Evolutionary conservation across 2,329 filamentous ascomycete genomes (phyloP).

Genomic region (Passalora sequoiae): DNA sequence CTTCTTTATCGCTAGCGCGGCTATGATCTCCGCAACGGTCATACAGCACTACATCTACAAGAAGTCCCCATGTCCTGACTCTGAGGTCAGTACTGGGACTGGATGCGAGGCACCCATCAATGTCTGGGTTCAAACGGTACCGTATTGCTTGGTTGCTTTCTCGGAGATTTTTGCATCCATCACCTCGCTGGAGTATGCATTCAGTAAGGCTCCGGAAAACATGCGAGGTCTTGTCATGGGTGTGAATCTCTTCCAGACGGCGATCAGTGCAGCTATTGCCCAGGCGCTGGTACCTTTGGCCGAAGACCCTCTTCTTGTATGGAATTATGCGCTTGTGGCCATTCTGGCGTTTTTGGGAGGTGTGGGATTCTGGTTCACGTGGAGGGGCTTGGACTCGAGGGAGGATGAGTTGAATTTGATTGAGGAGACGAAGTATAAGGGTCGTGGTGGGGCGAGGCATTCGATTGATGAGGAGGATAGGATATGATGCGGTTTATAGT

Average conservation of each 20-base stretch:
- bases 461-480: background rate
- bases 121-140: constrained; percentile 41
- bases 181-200: constrained; percentile 44
- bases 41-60: constrained; percentile 54
- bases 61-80: constrained; percentile 24
- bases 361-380: constrained; percentile 62
- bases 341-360: constrained; percentile 60
- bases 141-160: constrained; percentile 42
- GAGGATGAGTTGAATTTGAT: constrained; percentile 67
- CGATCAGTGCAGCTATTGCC: constrained; percentile 55
- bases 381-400: constrained; percentile 58
- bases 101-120: constrained; percentile 38
- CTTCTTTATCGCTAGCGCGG: constrained; percentile 49
- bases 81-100: constrained; percentile 17
- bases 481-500: no score
- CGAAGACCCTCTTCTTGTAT: constrained; percentile 60
- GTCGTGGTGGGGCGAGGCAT: constrained; percentile 9
- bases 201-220: constrained; percentile 42
- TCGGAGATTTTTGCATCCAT: constrained; percentile 44
- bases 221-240: constrained; percentile 47
- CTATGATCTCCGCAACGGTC: constrained; percentile 52
- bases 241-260: constrained; percentile 55
- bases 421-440: constrained; percentile 30
- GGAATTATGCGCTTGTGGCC: constrained; percentile 63
- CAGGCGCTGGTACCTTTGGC: constrained; percentile 57